These are phyloP conservation scores for Jamesozyma rosinii DNA, from an alignment of 805 yeast genomes.

Conservation along the genomic window DNA sequence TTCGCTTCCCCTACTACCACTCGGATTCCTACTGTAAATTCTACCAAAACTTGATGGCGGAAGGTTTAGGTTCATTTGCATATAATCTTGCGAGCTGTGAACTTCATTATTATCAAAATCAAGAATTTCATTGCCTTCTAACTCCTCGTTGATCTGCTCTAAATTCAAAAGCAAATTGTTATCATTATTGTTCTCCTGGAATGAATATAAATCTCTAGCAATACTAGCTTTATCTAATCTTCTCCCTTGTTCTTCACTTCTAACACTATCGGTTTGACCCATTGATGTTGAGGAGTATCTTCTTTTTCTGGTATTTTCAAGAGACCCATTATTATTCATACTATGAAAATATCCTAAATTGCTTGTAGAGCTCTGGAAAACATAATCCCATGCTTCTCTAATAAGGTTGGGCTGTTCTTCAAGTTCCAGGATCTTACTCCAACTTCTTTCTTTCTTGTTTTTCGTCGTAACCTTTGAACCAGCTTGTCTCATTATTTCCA, in stretches of 20 bases:
- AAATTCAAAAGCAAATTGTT: slow-evolving; percentile 17
- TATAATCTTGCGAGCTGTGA: slow-evolving; percentile 6
- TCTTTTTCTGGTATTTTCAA: slow-evolving; percentile 14
- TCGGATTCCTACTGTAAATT: slow-evolving; percentile 12
- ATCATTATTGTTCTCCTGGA: background rate
- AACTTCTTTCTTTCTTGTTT: background rate
- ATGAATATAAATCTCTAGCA: background rate
- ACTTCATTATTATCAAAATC: slow-evolving; percentile 1
- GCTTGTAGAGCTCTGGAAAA: background rate
- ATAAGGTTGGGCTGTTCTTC: slow-evolving; percentile 8
- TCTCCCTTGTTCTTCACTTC: slow-evolving; percentile 25
- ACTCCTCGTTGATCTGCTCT: slow-evolving; percentile 27
- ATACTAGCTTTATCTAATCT: slow-evolving; percentile 6
- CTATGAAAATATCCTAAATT: background rate
- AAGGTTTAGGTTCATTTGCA: slow-evolving; percentile 20
- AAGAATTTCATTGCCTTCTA: slow-evolving; percentile 10
- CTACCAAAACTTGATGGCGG: slow-evolving; percentile 30
- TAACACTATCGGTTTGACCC: slow-evolving; percentile 20
- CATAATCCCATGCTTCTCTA: slow-evolving; percentile 12
- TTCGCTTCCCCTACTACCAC: slow-evolving; percentile 11
- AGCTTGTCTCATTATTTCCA: slow-evolving; percentile 14
- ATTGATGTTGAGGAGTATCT: slow-evolving; percentile 8
- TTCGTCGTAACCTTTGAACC: background rate
- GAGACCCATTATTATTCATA: background rate
- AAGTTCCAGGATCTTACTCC: slow-evolving; percentile 5